Conservation (phyloP, 208 protist species). For the Leishmania arabica region DNA sequence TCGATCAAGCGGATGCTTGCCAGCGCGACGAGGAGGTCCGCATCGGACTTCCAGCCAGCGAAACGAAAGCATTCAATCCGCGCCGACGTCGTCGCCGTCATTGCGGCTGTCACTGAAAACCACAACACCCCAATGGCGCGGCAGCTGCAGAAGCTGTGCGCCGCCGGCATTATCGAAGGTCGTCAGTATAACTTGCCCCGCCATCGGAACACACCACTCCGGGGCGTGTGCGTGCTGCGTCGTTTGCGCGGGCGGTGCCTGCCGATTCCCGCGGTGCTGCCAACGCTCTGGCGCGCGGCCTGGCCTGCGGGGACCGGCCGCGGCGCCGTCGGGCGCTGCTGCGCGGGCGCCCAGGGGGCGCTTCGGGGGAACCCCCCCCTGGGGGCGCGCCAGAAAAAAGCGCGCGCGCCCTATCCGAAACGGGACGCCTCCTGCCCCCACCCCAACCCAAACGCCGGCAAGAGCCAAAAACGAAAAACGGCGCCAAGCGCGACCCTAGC, state of each 20-base stretch:
- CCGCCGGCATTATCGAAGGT: conserved; percentile 48
- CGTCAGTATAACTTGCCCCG: conserved; percentile 53
- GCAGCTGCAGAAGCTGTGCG: conserved; percentile 36
- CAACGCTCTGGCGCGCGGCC: neutral
- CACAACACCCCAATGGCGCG: conserved; percentile 12
- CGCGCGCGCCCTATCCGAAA: neutral
- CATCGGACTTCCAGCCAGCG: conserved; percentile 36
- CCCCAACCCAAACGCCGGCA: no score
- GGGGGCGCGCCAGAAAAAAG: neutral
- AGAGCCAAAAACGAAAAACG: no score
- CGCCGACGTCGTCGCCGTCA: conserved; percentile 27
- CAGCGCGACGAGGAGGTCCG: conserved; percentile 48
- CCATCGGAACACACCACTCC: conserved; percentile 25
- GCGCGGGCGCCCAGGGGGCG: neutral
- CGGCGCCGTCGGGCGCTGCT: neutral
- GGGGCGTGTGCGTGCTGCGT: conserved; percentile 32
- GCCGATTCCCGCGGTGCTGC: neutral
- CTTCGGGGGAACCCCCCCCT: neutral
- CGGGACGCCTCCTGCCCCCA: no score
- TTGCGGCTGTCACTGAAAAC: conserved; percentile 17
- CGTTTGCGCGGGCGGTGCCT: neutral
- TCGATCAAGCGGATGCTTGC: conserved; percentile 60
- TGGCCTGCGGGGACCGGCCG: neutral
- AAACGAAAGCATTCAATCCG: conserved; percentile 36
- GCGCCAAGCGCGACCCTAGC: no score